These are phyloP conservation scores for Lojkania enalia DNA, from an alignment of 2,329 filamentous ascomycete genomes.

Conservation along the genomic window DNA sequence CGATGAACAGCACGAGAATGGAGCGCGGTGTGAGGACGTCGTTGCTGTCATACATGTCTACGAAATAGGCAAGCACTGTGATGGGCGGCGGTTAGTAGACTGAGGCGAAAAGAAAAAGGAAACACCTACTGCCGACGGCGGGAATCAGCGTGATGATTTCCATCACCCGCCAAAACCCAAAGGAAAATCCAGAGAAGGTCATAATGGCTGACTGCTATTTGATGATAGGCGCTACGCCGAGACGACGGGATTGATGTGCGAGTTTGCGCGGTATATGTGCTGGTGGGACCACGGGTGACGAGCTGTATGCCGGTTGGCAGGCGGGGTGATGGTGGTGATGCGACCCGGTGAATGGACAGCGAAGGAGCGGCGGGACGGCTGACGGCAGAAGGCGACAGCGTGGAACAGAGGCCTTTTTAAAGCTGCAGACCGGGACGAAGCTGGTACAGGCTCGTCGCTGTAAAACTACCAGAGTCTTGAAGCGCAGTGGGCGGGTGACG, in stretches of 20 bases:
- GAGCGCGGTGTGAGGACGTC: conserved; percentile 63
- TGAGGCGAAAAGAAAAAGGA: too few species aligned
- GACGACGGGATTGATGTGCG: neutral
- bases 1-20: conserved; percentile 67
- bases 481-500: conserved; percentile 1
- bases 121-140: conserved; percentile 60
- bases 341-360: neutral
- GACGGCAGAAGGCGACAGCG: neutral
- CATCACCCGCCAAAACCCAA: conserved; percentile 63
- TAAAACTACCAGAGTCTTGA: neutral
- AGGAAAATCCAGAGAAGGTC: conserved; percentile 59
- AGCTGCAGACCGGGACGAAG: conserved; percentile 3
- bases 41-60: conserved; percentile 60
- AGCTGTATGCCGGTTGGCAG: conserved; percentile 11
- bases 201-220: conserved; percentile 39
- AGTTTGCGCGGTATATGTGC: neutral
- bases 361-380: neutral
- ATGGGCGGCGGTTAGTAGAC: conserved; percentile 49
- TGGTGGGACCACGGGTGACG: conserved; percentile 1
- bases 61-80: conserved; percentile 65
- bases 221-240: conserved; percentile 1
- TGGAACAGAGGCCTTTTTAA: conserved; percentile 4
- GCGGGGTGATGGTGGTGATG: neutral
- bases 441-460: conserved; percentile 4
- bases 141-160: conserved; percentile 66